These are phyloP conservation scores for Colletotrichum chrysophilum DNA, from an alignment of 2,329 filamentous ascomycete genomes.

Conservation along the genomic window DNA sequence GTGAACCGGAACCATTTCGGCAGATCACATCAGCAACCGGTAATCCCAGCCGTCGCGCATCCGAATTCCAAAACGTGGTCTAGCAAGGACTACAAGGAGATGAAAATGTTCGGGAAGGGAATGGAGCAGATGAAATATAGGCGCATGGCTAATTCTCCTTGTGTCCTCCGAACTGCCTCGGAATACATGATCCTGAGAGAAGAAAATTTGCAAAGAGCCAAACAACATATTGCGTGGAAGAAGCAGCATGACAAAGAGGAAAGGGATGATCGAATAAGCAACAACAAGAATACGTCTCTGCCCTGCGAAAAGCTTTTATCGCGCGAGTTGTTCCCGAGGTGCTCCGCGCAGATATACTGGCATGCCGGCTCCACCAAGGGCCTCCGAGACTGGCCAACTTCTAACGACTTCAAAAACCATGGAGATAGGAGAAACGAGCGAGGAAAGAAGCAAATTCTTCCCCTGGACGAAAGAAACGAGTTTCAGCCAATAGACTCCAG, in stretches of 20 bases:
- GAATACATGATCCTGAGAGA: background rate
- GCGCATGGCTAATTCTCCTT: conserved; percentile 40
- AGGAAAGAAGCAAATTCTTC: background rate
- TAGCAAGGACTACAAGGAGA: conserved; percentile 38
- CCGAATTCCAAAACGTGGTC: conserved; percentile 43
- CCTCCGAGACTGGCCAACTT: background rate
- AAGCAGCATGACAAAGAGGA: background rate
- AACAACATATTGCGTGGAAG: background rate
- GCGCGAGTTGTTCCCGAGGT: background rate
- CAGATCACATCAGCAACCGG: conserved; percentile 14
- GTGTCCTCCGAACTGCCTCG: conserved; percentile 31
- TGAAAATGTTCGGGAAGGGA: conserved; percentile 36
- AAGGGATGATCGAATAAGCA: background rate
- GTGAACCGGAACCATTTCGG: background rate
- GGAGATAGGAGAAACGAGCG: background rate
- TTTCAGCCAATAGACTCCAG: background rate
- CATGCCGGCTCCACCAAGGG: background rate
- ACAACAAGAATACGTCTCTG: background rate
- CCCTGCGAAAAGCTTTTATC: background rate
- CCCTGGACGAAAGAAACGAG: background rate
- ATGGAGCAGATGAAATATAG: conserved; percentile 39
- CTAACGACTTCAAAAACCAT: background rate
- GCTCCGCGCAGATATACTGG: background rate
- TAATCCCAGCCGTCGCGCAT: conserved; percentile 34
- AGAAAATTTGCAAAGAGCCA: background rate